Conservation (phyloP, 768 basidiomycete species). For the Cystobasidium tubakii region DNA sequence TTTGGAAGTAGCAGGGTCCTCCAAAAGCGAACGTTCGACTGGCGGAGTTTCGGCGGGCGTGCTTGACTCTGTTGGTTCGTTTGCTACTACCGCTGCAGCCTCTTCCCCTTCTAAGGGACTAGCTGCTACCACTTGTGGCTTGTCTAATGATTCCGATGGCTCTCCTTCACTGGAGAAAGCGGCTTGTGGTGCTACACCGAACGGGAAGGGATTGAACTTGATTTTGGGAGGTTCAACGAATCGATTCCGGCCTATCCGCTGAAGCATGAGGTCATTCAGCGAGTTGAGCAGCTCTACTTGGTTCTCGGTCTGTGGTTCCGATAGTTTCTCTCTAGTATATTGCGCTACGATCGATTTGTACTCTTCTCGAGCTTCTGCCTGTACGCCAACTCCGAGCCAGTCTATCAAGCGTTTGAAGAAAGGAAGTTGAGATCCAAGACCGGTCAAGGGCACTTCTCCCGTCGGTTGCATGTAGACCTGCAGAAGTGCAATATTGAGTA, state of each 20-base stretch:
- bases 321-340: conserved; percentile 36
- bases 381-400: conserved; percentile 45
- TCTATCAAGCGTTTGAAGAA: conserved; percentile 44
- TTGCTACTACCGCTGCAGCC: not conserved
- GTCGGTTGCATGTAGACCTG: conserved; percentile 46
- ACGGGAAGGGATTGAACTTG: conserved; percentile 4
- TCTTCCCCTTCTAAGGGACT: not conserved
- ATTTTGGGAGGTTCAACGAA: conserved; percentile 31
- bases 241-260: conserved; percentile 42
- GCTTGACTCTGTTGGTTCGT: not conserved
- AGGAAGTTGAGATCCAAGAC: conserved; percentile 40
- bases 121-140: not conserved
- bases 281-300: conserved; percentile 42
- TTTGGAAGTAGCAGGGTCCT: too few relatives aligned
- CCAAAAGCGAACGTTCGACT: not conserved
- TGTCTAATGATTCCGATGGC: not conserved
- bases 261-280: conserved; percentile 45
- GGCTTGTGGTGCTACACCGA: not conserved
- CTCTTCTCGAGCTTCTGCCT: conserved; percentile 46
- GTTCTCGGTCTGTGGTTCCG: conserved; percentile 45
- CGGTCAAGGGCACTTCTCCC: conserved; percentile 44
- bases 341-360: conserved; percentile 44
- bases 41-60: not conserved
- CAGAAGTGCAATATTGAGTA: conserved; percentile 34
- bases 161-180: not conserved